Percentiles rank a stretch among this genome's conserved stretches.
Evolutionary conservation across 2,329 filamentous ascomycete species (phyloP).

Genomic region (Sporothrix schenckii): DNA sequence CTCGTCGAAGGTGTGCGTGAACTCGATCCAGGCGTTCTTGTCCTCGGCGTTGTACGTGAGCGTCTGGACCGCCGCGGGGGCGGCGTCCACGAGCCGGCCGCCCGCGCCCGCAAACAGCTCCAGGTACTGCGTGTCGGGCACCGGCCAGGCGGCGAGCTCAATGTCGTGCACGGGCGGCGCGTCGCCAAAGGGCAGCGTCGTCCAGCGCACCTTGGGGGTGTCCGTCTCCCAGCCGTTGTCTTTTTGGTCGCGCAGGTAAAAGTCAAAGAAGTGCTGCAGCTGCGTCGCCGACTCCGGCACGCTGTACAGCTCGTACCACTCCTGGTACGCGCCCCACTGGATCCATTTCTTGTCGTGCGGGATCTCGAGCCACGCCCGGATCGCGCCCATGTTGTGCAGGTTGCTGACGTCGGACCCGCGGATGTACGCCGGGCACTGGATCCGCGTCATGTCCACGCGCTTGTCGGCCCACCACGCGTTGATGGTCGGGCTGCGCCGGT

Average conservation of each 20-base stretch:
- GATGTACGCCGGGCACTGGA: not conserved
- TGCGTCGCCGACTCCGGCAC: slow-evolving; percentile 7
- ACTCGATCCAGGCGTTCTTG: slow-evolving; percentile 2
- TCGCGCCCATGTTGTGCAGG: slow-evolving; percentile 4
- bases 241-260: not conserved
- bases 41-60: slow-evolving; percentile 3
- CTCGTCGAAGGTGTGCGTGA: not conserved
- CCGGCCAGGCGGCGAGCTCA: not conserved
- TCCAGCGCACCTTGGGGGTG: slow-evolving; percentile 11
- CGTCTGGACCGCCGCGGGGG: not conserved
- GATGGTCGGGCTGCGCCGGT: not conserved
- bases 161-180: slow-evolving; percentile 7
- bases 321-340: slow-evolving; percentile 6
- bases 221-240: slow-evolving; percentile 7
- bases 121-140: slow-evolving; percentile 8
- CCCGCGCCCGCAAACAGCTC: not conserved
- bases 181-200: not conserved
- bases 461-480: slow-evolving; percentile 9
- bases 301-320: slow-evolving; percentile 10
- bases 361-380: slow-evolving; percentile 3
- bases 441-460: slow-evolving; percentile 5
- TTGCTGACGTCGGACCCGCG: slow-evolving; percentile 11
- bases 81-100: not conserved
- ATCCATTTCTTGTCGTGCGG: slow-evolving; percentile 11
- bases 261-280: not conserved